phyloP scores from a whole-genome alignment of 1,139 yeast genomes.

The Nematodospora anomalae region DNA sequence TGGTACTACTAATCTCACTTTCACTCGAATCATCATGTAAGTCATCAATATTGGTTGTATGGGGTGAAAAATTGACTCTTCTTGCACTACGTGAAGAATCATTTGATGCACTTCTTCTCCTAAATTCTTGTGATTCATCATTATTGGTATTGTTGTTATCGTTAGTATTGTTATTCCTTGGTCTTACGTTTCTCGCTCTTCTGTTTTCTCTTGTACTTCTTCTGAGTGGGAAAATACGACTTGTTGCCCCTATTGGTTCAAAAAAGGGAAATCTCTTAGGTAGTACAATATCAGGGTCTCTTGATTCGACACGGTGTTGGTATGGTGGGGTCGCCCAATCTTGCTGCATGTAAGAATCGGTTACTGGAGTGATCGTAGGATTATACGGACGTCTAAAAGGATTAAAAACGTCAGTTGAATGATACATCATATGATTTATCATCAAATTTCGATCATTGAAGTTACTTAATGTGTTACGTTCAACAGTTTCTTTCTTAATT shows the following conservation, averaged over 20 bases:
- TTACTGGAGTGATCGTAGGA: slow-evolving; percentile 42
- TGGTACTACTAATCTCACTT: slow-evolving; percentile 1
- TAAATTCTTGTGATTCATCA: slow-evolving; percentile 5
- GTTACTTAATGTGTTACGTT: slow-evolving; percentile 15
- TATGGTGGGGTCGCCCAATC: slow-evolving; percentile 33
- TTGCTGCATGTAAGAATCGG: slow-evolving; percentile 43
- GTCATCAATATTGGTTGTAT: slow-evolving; percentile 17
- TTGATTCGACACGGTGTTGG: slow-evolving; percentile 12
- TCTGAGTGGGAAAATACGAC: slow-evolving; percentile 7
- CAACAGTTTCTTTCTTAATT: slow-evolving; percentile 17
- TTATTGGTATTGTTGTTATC: slow-evolving; percentile 1
- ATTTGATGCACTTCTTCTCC: slow-evolving; percentile 11
- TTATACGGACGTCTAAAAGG: slow-evolving; percentile 40
- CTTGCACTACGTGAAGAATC: slow-evolving; percentile 13
- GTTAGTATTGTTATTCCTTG: slow-evolving; percentile 3
- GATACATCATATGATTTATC: slow-evolving; percentile 26
- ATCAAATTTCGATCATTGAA: slow-evolving; percentile 21
- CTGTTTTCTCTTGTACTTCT: slow-evolving; percentile 7
- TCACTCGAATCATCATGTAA: slow-evolving; percentile 12
- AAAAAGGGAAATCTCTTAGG: slow-evolving; percentile 37
- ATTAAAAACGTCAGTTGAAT: slow-evolving; percentile 41
- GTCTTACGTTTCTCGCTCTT: slow-evolving; percentile 4
- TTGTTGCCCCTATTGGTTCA: slow-evolving; percentile 15
- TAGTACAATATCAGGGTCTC: slow-evolving; percentile 30
- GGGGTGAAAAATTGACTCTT: slow-evolving; percentile 16